Evolutionary conservation across 192 early-diverging fungal genomes (phyloP), one percentile per base, ranked within the genome.

Genomic region (Piromyces sp.): DNA sequence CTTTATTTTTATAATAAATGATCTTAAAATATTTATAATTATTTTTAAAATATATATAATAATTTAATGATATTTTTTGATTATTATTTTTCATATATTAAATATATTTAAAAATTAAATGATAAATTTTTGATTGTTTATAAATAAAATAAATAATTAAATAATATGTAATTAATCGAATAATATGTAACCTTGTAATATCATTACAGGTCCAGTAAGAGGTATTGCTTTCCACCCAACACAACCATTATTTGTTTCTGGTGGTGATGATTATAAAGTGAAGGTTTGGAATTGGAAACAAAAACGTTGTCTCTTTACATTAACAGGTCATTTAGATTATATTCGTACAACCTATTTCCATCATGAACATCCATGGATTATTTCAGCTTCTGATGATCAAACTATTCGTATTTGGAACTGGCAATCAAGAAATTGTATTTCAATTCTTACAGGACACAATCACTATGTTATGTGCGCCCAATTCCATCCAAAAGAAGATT

Each of bases 351-450:
- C 97, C 2, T 95, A 89, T 86, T 99, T 99, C 87, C 98, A 99
- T 85, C 94, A 95, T 83, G 98, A 99, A 86, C 92, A 93, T 84
- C 98, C 98, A 33, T 99, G 98, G 98, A 98, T 99, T 81, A 92
- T 98, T 82, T 93, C 90, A 82, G 94, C 94, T 80, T 96, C 96
- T 13, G 98, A 99, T 84, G 98, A 99, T 87, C 96, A 99, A 85
- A 98, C 98, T 13, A 96, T 98, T 83, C 94, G 98, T 80, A 98
- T 99, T 81, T 99, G 98, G 98, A 99, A 99, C 89, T 99, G 98
- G 98, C 98, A 99, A 87, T 97, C 95, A 33, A 89, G 97, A 80
- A 97, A 93, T 86, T 98, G 96, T 84, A 98, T 99, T 82, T 95
- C 96, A 30, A 95, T 98, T 79, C 88, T 99, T 37, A 97, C 98